Conservation (phyloP, 352 stramenopile genomes). For the Phytophthora meadii region DNA sequence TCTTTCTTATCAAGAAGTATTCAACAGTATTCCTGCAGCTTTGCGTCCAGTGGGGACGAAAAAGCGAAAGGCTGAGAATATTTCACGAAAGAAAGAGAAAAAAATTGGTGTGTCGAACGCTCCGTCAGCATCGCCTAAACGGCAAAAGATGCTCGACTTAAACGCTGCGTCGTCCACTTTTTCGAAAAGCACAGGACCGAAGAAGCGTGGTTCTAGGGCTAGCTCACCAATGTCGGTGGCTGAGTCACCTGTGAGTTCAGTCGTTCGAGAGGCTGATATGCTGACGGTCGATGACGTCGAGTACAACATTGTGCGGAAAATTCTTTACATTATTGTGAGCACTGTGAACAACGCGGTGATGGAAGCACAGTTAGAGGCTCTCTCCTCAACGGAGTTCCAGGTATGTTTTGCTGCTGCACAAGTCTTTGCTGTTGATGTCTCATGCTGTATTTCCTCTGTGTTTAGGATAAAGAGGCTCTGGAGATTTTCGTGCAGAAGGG, state of each 20-base stretch:
- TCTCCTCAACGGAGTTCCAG: constrained; percentile 45
- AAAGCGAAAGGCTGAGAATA: constrained; percentile 52
- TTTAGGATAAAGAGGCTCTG: constrained; percentile 60
- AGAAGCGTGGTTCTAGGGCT: constrained; percentile 15
- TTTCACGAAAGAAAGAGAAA: constrained; percentile 15
- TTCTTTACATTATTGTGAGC: constrained; percentile 66
- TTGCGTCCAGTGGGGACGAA: constrained; percentile 38
- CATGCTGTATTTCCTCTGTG: background rate
- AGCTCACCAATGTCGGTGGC: constrained; percentile 13
- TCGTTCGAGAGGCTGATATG: constrained; percentile 33
- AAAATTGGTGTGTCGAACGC: background rate
- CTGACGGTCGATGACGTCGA: constrained; percentile 31
- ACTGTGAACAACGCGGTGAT: constrained; percentile 38
- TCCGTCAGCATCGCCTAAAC: constrained; percentile 42
- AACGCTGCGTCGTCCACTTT: constrained; percentile 13
- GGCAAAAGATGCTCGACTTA: constrained; percentile 38
- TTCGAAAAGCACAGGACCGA: constrained; percentile 11
- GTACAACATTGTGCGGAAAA: constrained; percentile 61
- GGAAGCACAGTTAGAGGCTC: constrained; percentile 43
- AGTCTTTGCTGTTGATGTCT: background rate
- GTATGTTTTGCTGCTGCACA: constrained; percentile 29
- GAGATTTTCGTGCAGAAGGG: constrained; percentile 56
- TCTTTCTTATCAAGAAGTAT: constrained; percentile 66
- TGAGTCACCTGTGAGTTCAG: constrained; percentile 20
- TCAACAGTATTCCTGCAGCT: constrained; percentile 60